Percentiles rank a stretch among this genome's conserved stretches.
Evolutionary conservation across 202 grass and related monocot genomes (phyloP).

Genomic region (Alloteropsis angusta): DNA sequence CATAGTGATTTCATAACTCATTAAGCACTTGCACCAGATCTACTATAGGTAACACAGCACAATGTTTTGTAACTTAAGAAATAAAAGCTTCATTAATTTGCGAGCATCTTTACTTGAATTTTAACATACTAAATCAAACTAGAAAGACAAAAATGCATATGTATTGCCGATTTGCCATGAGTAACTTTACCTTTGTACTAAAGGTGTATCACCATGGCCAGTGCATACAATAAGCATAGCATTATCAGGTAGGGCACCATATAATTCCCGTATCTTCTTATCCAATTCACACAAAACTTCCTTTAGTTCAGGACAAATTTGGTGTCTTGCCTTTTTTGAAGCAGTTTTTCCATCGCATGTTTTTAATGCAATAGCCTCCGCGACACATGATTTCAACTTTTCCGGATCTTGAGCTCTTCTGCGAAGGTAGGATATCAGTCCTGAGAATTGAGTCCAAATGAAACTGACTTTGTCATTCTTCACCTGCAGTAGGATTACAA

Average conservation of each 20-base stretch:
- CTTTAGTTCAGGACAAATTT: constrained; percentile 60
- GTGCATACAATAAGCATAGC: constrained; percentile 75
- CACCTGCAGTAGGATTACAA: constrained; percentile 38
- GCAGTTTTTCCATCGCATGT: constrained; percentile 64
- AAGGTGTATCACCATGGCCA: constrained; percentile 84
- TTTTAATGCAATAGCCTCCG: constrained; percentile 66
- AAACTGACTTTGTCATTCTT: constrained; percentile 80
- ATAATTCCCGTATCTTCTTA: constrained; percentile 53
- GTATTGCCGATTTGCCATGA: not conserved
- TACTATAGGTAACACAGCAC: not conserved
- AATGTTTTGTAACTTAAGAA: not conserved
- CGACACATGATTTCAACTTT: constrained; percentile 54
- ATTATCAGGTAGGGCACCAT: constrained; percentile 56
- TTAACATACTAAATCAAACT: not conserved
- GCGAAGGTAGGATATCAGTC: constrained; percentile 57
- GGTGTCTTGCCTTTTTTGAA: constrained; percentile 39
- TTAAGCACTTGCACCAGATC: not conserved
- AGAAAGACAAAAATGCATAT: not conserved
- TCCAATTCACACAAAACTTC: constrained; percentile 57
- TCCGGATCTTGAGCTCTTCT: constrained; percentile 49
- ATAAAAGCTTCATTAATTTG: not conserved
- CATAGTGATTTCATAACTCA: not conserved
- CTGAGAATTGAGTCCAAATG: constrained; percentile 75
- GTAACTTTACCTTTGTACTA: constrained; percentile 76
- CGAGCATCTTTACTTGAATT: not conserved